These are phyloP conservation scores for Aspergillus sp. DNA, from an alignment of 2,329 filamentous ascomycete species.

Conservation along the genomic window DNA sequence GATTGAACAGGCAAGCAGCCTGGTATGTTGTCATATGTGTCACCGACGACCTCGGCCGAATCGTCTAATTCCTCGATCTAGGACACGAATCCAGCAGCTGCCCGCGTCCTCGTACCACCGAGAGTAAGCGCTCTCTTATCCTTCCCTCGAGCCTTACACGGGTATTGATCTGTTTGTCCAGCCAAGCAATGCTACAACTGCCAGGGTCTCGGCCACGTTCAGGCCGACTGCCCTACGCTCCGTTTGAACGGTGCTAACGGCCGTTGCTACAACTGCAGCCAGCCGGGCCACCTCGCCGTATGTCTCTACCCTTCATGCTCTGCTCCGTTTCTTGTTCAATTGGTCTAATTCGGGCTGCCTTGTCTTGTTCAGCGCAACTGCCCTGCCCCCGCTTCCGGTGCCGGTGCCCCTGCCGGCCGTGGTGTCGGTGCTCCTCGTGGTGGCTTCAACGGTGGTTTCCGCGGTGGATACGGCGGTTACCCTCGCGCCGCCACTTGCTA, in stretches of 20 bases:
- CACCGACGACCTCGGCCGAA: constrained; percentile 11
- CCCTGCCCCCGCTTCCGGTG: constrained; percentile 67
- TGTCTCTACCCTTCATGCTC: constrained; percentile 34
- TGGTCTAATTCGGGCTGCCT: not conserved
- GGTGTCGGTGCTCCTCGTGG: constrained; percentile 67
- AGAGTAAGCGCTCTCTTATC: constrained; percentile 57
- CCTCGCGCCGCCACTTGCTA: constrained; percentile 64
- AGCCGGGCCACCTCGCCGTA: constrained; percentile 88
- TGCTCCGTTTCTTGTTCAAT: not conserved
- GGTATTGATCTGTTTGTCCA: constrained; percentile 32
- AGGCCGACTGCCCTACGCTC: constrained; percentile 97
- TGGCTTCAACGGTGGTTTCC: constrained; percentile 59
- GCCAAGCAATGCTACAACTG: constrained; percentile 99
- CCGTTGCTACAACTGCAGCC: constrained; percentile 95
- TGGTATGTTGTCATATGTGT: constrained; percentile 34
- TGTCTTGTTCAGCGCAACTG: constrained; percentile 67
- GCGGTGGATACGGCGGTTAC: constrained; percentile 68
- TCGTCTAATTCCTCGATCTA: constrained; percentile 40
- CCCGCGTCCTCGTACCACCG: constrained; percentile 92
- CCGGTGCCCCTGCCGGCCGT: constrained; percentile 63
- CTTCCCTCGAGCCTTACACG: constrained; percentile 2
- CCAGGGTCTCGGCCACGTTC: constrained; percentile 96
- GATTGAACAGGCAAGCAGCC: constrained; percentile 44
- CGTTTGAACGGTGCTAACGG: constrained; percentile 81
- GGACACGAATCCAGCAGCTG: constrained; percentile 98